phyloP scores from a whole-genome alignment of 768 basidiomycete genomes.

The Macrolepiota dolichaula region DNA sequence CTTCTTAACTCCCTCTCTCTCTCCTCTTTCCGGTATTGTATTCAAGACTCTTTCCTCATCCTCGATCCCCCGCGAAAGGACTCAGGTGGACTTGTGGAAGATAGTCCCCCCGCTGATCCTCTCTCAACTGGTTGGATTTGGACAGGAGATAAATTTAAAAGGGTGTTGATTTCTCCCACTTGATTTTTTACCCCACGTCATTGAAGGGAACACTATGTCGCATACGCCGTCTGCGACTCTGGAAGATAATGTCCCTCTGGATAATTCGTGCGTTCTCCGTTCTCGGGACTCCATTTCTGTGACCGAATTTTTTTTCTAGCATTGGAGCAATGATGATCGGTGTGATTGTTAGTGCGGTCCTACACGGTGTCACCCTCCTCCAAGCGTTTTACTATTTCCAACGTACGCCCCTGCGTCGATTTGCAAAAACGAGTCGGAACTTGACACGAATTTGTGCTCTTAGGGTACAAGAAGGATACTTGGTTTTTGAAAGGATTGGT shows the following conservation, averaged over 20 bases:
- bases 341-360: slow-evolving; percentile 30
- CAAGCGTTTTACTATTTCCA: slow-evolving; percentile 48
- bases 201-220: neutral
- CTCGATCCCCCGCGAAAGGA: neutral
- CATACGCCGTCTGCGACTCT: slow-evolving; percentile 23
- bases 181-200: neutral
- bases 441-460: neutral
- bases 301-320: slow-evolving; percentile 17
- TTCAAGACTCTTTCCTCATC: neutral
- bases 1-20: slow-evolving; percentile 6
- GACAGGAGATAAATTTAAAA: neutral
- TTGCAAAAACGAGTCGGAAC: neutral
- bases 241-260: slow-evolving; percentile 22
- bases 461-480: slow-evolving; percentile 37
- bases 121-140: neutral
- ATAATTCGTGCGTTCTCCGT: slow-evolving; percentile 31
- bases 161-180: neutral
- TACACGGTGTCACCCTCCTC: slow-evolving; percentile 42
- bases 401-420: slow-evolving; percentile 21
- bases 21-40: neutral
- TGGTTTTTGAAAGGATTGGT: slow-evolving; percentile 40
- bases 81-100: neutral
- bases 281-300: too few relatives aligned
- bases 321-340: slow-evolving; percentile 45
- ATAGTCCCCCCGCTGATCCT: neutral